Base-by-base conservation (phyloP, 495 filamentous ascomycete species). In the Pyrenula aspistea region DNA sequence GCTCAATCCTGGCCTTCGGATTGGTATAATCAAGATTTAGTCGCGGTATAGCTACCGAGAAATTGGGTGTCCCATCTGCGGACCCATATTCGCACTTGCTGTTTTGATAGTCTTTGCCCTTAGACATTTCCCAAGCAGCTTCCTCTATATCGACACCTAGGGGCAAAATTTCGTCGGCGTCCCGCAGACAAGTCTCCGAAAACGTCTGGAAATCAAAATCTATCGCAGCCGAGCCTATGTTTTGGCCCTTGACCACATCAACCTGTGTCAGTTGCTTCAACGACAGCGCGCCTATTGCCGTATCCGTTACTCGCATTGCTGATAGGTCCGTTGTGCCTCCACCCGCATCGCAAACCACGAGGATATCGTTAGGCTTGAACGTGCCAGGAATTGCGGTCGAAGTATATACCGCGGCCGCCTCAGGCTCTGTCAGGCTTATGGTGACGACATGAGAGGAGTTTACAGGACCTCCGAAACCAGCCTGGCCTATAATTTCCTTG, bases 351-450 rank as follows among this genome's bases (percentile, higher is more conserved):
- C 73, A 75, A 22, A 75, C 69, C 21, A 77, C 62, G 15, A 75
- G 56, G 21, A 72, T 64, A 31, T 75, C 71, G 2, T 62, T 23
- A 24, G 69, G 64, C 51, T 65, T 56, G 48, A 70, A 71, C 3
- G 70, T 65, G 2, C 67, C 67, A 4, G 65, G 60, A 10, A 59
- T 63, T 55, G 71, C 65, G 22, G 62, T 66, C 1, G 67, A 65
- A 0, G 75, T 71, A 62, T 78, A 75, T 0, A 85, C 81, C 11
- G 84, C 84, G 8, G 83, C 83, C 2, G 83, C 83, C 63, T 87
- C 83, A 3, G 83, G 81, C 63, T 87, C 84, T 0, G 84, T 87
- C n/a, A 86, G 64, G 19, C 81, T 79, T 49, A 87, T 81, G n/a
- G 59, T 64, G 1, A 76, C 77, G 2, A 64, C 67, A 64, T 84